phyloP scores from a whole-genome alignment of 495 filamentous ascomycete species.

The Lasiosphaeria ovina region DNA sequence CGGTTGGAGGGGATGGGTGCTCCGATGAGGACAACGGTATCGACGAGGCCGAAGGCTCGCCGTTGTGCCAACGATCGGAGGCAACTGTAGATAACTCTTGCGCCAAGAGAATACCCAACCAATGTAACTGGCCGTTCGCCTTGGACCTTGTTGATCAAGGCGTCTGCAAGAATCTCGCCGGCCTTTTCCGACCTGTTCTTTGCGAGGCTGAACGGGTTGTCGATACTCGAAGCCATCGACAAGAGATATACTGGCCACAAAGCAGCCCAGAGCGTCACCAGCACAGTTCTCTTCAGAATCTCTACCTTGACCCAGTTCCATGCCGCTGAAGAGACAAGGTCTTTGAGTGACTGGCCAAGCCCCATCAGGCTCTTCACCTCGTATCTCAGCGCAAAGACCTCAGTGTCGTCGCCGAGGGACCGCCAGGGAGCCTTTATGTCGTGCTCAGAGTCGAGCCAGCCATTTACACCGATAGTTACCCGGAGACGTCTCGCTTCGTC shows the following conservation, averaged over 20 bases:
- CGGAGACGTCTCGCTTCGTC: conserved; percentile 55
- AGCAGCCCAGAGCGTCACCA: conserved; percentile 67
- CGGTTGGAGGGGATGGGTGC: conserved; percentile 67
- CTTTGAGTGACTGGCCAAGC: conserved; percentile 67
- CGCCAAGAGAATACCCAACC: conserved; percentile 81
- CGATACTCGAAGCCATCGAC: conserved; percentile 62
- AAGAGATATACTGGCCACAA: conserved; percentile 74
- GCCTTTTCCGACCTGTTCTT: conserved; percentile 77
- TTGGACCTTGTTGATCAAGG: conserved; percentile 77
- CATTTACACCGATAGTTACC: conserved; percentile 80
- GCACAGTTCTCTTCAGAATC: conserved; percentile 72
- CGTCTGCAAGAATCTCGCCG: conserved; percentile 78
- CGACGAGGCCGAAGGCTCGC: conserved; percentile 74
- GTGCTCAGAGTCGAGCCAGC: conserved; percentile 69
- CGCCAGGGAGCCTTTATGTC: conserved; percentile 77
- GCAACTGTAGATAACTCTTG: conserved; percentile 77
- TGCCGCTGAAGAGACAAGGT: conserved; percentile 66
- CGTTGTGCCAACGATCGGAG: conserved; percentile 65
- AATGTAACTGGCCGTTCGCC: conserved; percentile 83
- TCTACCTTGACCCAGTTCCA: conserved; percentile 70
- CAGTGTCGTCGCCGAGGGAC: conserved; percentile 62
- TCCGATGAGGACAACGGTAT: conserved; percentile 79
- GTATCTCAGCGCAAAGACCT: conserved; percentile 80
- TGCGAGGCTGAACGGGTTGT: conserved; percentile 83
- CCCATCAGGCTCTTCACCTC: conserved; percentile 72